Percentiles rank a stretch among this genome's conserved stretches.
phyloP scores from a whole-genome alignment of 1,139 yeast species.

The Yamadazyma sp. region DNA sequence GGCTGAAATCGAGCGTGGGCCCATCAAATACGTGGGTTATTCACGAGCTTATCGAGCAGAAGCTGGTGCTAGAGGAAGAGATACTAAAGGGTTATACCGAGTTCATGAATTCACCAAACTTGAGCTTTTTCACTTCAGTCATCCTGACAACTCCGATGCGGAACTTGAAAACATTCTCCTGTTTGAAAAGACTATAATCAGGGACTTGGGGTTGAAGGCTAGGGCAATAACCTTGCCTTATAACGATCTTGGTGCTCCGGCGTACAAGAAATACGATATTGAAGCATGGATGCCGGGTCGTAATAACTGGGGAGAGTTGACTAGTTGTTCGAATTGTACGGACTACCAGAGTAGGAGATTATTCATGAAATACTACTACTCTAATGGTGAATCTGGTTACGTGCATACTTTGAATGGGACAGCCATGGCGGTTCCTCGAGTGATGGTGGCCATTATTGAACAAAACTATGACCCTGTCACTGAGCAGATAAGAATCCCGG shows the following conservation, averaged over 20 bases:
- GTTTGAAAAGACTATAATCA: constrained; percentile 65
- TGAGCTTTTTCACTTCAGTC: constrained; percentile 82
- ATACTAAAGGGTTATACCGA: constrained; percentile 87
- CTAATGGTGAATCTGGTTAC: constrained; percentile 42
- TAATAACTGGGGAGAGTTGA: constrained; percentile 88
- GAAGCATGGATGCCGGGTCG: constrained; percentile 99
- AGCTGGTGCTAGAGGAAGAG: constrained; percentile 95
- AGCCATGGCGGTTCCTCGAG: constrained; percentile 92
- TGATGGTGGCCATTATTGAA: constrained; percentile 84
- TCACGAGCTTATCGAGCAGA: constrained; percentile 92
- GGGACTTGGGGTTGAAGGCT: constrained; percentile 73
- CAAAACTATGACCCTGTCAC: constrained; percentile 67
- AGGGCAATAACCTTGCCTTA: constrained; percentile 87
- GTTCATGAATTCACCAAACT: constrained; percentile 99
- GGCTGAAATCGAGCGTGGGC: constrained; percentile 29
- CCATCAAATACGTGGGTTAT: constrained; percentile 71
- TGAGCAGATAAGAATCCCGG: constrained; percentile 63
- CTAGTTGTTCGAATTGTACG: constrained; percentile 89
- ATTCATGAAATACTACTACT: constrained; percentile 55
- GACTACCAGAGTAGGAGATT: constrained; percentile 89
- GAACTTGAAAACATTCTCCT: constrained; percentile 61
- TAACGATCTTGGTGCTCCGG: constrained; percentile 92
- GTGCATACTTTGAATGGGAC: constrained; percentile 93
- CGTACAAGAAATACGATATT: constrained; percentile 85
- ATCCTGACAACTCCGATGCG: constrained; percentile 39